phyloP scores from a whole-genome alignment of 2,329 filamentous ascomycete species.

The Grosmannia clavigera region DNA sequence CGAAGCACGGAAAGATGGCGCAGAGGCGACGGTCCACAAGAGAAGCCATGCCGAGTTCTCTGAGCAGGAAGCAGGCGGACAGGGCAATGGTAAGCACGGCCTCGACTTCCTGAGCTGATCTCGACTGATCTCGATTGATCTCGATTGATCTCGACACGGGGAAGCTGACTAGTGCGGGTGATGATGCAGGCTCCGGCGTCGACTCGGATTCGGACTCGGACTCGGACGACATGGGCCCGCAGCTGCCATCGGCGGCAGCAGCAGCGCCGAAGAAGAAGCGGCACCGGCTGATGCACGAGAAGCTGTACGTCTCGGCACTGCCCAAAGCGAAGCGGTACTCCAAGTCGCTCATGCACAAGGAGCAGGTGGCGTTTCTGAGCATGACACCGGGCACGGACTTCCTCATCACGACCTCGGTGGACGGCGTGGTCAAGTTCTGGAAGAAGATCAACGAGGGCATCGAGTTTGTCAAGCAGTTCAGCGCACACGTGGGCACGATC shows the following conservation, averaged over 20 bases:
- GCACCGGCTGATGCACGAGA: conserved; percentile 83
- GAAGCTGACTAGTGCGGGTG: not conserved
- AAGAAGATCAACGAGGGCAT: conserved; percentile 86
- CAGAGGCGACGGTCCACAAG: conserved; percentile 30
- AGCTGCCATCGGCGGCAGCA: conserved; percentile 67
- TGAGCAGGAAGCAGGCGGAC: conserved; percentile 25
- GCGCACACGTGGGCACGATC: conserved; percentile 78
- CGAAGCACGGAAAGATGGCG: conserved; percentile 16
- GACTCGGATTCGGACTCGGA: conserved; percentile 10
- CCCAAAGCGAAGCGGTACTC: conserved; percentile 75
- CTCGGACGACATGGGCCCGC: conserved; percentile 83
- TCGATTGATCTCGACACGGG: not conserved
- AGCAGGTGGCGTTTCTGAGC: conserved; percentile 77
- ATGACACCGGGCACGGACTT: conserved; percentile 90
- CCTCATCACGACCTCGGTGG: conserved; percentile 81
- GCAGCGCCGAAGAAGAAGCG: conserved; percentile 80
- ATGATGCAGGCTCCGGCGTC: not conserved
- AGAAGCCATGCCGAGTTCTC: conserved; percentile 45
- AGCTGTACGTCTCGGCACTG: conserved; percentile 83
- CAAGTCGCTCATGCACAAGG: conserved; percentile 96
- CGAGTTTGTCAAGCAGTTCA: conserved; percentile 98
- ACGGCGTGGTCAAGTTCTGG: conserved; percentile 99
- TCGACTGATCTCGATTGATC: not conserved
- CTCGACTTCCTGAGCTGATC: not conserved
- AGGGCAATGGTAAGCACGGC: not conserved